Percentiles rank a stretch among this genome's conserved stretches.
These are phyloP conservation scores for Saccharomycopsis hybrid DNA, from an alignment of 1,139 yeast genomes.

Conservation along the genomic window DNA sequence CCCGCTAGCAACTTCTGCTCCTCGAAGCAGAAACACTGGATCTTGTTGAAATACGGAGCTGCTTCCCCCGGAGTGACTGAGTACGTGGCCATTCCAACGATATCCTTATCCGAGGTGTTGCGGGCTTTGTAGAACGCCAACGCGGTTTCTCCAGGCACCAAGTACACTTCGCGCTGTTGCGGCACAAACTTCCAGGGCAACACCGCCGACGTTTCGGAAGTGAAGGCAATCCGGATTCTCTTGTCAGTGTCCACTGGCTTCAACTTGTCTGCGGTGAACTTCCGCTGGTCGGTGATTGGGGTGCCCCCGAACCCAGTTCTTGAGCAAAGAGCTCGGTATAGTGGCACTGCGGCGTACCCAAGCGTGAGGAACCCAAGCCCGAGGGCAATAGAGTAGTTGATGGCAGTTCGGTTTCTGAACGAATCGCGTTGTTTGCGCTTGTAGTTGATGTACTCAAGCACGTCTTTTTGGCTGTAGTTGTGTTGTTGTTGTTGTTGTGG, in stretches of 20 bases:
- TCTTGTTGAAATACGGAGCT: constrained; percentile 92
- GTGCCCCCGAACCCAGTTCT: constrained; percentile 96
- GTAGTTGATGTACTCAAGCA: constrained; percentile 29
- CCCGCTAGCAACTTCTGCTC: constrained; percentile 92
- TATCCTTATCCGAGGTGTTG: constrained; percentile 78
- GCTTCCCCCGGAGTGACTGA: constrained; percentile 95
- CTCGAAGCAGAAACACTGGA: constrained; percentile 97
- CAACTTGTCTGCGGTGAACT: constrained; percentile 81
- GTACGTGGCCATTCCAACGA: constrained; percentile 97
- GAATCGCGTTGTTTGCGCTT: constrained; percentile 30
- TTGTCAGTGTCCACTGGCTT: constrained; percentile 83
- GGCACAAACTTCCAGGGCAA: constrained; percentile 97
- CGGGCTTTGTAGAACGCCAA: constrained; percentile 92
- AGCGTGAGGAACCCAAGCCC: constrained; percentile 71
- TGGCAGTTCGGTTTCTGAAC: constrained; percentile 43
- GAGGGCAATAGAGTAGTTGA: constrained; percentile 67
- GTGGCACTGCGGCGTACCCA: constrained; percentile 87
- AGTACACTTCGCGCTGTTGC: constrained; percentile 86
- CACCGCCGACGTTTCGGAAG: constrained; percentile 86
- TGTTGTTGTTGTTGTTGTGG: neutral
- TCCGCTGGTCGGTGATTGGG: constrained; percentile 78
- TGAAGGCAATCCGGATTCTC: constrained; percentile 75
- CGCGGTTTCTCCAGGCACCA: constrained; percentile 97
- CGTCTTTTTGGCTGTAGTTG: constrained; percentile 25
- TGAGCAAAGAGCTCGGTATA: constrained; percentile 87